Evolutionary conservation across 306 rosid species (phyloP).

Genomic region (Lathyrus oleraceus): DNA sequence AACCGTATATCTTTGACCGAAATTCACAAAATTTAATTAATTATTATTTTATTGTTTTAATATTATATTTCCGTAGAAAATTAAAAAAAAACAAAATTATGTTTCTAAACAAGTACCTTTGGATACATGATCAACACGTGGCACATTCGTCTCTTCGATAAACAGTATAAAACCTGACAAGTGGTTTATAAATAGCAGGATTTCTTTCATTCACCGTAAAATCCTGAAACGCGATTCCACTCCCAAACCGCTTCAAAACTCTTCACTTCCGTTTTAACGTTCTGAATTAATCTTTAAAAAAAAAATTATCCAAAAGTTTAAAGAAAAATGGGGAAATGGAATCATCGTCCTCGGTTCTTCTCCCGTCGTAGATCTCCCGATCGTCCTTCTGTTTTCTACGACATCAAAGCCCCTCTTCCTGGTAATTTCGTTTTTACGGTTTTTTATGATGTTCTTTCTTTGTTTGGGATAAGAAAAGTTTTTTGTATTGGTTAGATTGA

Average conservation of each 20-base stretch:
- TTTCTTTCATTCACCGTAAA: too few species aligned
- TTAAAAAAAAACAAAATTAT: too few species aligned
- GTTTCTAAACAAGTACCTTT: too few species aligned
- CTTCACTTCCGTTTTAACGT: neutral
- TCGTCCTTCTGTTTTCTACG: slow-evolving; percentile 38
- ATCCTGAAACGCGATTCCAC: neutral
- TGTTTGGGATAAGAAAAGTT: neutral
- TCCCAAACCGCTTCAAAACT: neutral
- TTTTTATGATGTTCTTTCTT: neutral
- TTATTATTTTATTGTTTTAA: too few species aligned
- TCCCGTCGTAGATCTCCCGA: slow-evolving; percentile 52
- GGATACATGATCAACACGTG: too few species aligned
- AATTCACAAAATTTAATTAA: too few species aligned
- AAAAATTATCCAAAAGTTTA: neutral
- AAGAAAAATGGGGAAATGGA: slow-evolving; percentile 75
- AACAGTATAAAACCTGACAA: too few species aligned
- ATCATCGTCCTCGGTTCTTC: slow-evolving; percentile 49
- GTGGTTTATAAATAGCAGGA: too few species aligned
- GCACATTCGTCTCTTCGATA: too few species aligned
- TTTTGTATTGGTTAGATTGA: neutral
- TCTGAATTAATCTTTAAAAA: neutral
- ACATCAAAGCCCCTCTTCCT: slow-evolving; percentile 53
- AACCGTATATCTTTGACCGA: too few species aligned
- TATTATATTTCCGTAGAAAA: too few species aligned
- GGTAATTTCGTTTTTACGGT: slow-evolving; percentile 37